These are phyloP conservation scores for Daldinia concentrica DNA, from an alignment of 495 filamentous ascomycete genomes.

Conservation along the genomic window DNA sequence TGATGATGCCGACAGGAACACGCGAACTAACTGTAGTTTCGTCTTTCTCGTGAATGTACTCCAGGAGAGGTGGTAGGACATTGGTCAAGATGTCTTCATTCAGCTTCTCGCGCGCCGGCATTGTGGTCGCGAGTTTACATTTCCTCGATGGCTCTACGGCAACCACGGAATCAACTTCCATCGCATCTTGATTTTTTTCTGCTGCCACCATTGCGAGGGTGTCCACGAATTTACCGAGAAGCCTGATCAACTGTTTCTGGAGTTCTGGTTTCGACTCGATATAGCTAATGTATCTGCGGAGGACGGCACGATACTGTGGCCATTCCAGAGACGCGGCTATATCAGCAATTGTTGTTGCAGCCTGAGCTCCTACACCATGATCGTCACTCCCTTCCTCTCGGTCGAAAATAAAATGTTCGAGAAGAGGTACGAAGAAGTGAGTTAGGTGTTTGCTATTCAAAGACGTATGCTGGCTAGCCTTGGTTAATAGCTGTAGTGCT, in stretches of 20 bases:
- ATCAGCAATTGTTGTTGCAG: conserved; percentile 75
- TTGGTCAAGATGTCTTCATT: conserved; percentile 75
- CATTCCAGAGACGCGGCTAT: conserved; percentile 83
- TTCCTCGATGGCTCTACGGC: conserved; percentile 27
- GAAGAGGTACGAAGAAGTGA: conserved; percentile 87
- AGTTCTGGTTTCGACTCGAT: conserved; percentile 81
- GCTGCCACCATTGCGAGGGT: conserved; percentile 66
- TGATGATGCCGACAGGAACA: conserved; percentile 84
- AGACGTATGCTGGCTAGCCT: conserved; percentile 66
- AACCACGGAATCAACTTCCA: conserved; percentile 48
- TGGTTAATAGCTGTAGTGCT: conserved; percentile 79
- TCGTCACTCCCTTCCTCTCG: conserved; percentile 77
- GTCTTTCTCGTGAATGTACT: conserved; percentile 91
- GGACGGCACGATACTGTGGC: conserved; percentile 86
- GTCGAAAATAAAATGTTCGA: conserved; percentile 94
- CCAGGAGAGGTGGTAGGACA: conserved; percentile 77
- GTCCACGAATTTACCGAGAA: conserved; percentile 83
- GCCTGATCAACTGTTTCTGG: conserved; percentile 84
- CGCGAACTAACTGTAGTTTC: conserved; percentile 91
- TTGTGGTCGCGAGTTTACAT: conserved; percentile 65
- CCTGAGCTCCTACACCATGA: conserved; percentile 84
- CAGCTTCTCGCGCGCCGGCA: conserved; percentile 76
- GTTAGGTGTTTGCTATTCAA: conserved; percentile 79
- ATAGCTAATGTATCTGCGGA: conserved; percentile 81
- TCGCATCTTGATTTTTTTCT: conserved; percentile 51